Percentiles rank a stretch among this genome's conserved stretches.
Conservation (phyloP, 2,329 filamentous ascomycete species). For the Diaporthe batatas region DNA sequence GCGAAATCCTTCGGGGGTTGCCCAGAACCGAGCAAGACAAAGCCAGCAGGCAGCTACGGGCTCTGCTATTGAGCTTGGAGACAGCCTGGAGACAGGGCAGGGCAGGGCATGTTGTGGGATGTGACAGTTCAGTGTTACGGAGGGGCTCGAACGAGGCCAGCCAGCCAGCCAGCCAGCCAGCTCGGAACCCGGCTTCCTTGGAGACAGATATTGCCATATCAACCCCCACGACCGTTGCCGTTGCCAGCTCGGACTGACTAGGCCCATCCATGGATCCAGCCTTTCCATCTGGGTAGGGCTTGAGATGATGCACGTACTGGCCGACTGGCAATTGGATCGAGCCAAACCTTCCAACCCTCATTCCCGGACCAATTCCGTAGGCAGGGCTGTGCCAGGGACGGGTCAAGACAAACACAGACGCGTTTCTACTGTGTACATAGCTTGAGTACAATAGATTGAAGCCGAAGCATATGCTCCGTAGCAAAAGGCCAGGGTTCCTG, state of each 20-base stretch:
- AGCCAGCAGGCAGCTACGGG: not conserved
- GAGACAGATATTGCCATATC: not conserved
- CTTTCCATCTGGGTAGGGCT: conserved; percentile 23
- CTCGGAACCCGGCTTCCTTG: not conserved
- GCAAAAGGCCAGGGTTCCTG: not conserved
- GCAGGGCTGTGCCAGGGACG: conserved; percentile 18
- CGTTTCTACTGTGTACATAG: too few relatives aligned
- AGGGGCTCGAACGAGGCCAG: not conserved
- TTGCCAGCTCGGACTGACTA: not conserved
- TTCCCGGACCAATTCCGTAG: conserved; percentile 23
- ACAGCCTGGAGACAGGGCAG: not conserved
- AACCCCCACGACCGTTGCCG: not conserved
- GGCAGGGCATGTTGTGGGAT: not conserved
- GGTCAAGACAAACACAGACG: not conserved
- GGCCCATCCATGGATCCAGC: not conserved
- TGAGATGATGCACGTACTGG: conserved; percentile 33
- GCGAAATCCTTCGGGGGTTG: not conserved
- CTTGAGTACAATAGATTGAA: too few relatives aligned
- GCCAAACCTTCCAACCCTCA: not conserved
- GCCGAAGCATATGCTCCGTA: not conserved
- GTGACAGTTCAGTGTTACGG: not conserved
- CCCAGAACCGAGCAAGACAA: not conserved
- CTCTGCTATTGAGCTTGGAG: not conserved
- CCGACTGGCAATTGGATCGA: not conserved
- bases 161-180: not conserved